These are phyloP conservation scores for Cornus controversa DNA, from an alignment of 148 eudicot genomes.

Conservation along the genomic window DNA sequence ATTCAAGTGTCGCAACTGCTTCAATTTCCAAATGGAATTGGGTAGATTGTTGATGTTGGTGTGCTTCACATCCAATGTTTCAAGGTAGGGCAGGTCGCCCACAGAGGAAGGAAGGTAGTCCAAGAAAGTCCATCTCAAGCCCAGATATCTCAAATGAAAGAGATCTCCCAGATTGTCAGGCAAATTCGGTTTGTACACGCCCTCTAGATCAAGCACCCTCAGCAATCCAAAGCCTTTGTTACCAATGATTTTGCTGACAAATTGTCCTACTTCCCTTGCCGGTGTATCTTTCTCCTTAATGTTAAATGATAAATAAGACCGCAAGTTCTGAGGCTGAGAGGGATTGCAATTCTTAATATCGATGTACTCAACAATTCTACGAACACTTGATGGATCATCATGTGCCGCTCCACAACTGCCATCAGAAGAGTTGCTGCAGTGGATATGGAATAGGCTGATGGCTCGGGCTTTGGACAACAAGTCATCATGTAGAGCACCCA, in stretches of 20 bases:
- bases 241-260: slow-evolving; percentile 26
- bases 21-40: slow-evolving; percentile 39
- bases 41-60: slow-evolving; percentile 37
- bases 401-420: too few species aligned
- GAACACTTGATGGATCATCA: not conserved
- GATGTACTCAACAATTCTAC: slow-evolving; percentile 32
- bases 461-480: slow-evolving; percentile 34
- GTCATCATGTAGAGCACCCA: slow-evolving; percentile 28
- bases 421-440: slow-evolving; percentile 9
- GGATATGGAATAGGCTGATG: slow-evolving; percentile 35
- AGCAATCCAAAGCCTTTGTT: slow-evolving; percentile 29
- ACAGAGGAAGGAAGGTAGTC: slow-evolving; percentile 44
- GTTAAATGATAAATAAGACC: slow-evolving; percentile 45
- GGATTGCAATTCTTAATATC: slow-evolving; percentile 20
- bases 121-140: slow-evolving; percentile 49
- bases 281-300: slow-evolving; percentile 37
- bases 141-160: slow-evolving; percentile 44
- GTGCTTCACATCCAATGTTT: slow-evolving; percentile 48
- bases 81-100: slow-evolving; percentile 40
- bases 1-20: slow-evolving; percentile 39
- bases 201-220: slow-evolving; percentile 52
- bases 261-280: slow-evolving; percentile 36
- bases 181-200: slow-evolving; percentile 45
- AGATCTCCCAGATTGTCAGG: slow-evolving; percentile 43
- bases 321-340: slow-evolving; percentile 5